These are phyloP conservation scores for Saturnispora halmiae DNA, from an alignment of 805 yeast species.

Conservation along the genomic window DNA sequence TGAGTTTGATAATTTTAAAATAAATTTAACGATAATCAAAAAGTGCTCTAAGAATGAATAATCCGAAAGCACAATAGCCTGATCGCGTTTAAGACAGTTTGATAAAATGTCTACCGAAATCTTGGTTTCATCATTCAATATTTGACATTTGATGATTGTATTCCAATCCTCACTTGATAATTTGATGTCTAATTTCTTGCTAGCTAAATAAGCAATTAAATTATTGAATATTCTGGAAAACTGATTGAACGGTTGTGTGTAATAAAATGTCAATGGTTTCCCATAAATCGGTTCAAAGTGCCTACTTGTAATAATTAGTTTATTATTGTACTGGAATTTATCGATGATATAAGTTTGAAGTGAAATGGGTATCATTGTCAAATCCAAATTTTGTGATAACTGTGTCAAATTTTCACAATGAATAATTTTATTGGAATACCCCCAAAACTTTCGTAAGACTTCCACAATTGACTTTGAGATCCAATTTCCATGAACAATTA, in stretches of 20 bases:
- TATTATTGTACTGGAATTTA: constrained; percentile 46
- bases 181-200: constrained; percentile 20
- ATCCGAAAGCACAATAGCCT: constrained; percentile 43
- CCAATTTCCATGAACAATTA: constrained; percentile 88
- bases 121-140: constrained; percentile 21
- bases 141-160: constrained; percentile 20
- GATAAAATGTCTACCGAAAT: constrained; percentile 36
- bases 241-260: constrained; percentile 20
- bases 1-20: constrained; percentile 22
- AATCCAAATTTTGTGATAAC: constrained; percentile 50
- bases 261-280: constrained; percentile 21
- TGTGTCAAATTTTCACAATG: constrained; percentile 31
- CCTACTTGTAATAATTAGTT: constrained; percentile 27
- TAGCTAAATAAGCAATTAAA: constrained; percentile 25
- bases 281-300: constrained; percentile 29
- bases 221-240: constrained; percentile 29
- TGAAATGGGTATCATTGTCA: constrained; percentile 67
- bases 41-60: constrained; percentile 39
- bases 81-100: constrained; percentile 40
- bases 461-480: constrained; percentile 71
- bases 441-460: constrained; percentile 50
- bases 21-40: constrained; percentile 23
- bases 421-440: constrained; percentile 19
- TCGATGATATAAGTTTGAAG: constrained; percentile 56
- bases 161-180: constrained; percentile 24